Base-by-base conservation (phyloP, 1,284 basidiomycete species). In the Trichosporon ovoides region DNA sequence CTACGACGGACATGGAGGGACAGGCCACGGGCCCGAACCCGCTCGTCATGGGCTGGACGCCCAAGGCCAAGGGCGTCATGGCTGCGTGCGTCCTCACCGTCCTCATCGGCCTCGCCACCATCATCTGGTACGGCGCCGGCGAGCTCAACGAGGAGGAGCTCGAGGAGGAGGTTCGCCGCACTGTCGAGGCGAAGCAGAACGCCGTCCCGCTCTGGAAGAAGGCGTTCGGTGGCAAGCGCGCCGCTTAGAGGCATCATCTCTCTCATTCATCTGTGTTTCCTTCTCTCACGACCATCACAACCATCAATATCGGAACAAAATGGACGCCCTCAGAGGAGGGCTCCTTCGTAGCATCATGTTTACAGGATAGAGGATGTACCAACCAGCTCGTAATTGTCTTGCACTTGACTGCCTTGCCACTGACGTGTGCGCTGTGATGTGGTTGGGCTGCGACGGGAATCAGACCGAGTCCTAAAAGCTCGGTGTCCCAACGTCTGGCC, bases 21-120 rank as follows among this genome's bases (percentile, higher is more conserved):
- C 83, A 68, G 86, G 83, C 66, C 85, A 88, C 14, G 84, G 85
- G 66, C 83, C 85, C 62, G 83, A 90, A 61, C 87, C 83, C 55
- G 84, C 79, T 78, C 51, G 66, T 69, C 54, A 74, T 74, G 66
- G 67, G 89, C n/a, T 94, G 90, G 90, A 84, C 83, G 57, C 76
- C 85, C 24, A 85, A 82, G 74, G 91, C 88, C 28, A 88, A 91
- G 61, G 84, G 85, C 31, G 92, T 93, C 20, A 85, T 98, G 81
- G 82, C 85, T 1, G 92, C 88, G 52, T 92, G 90, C 70, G 85
- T 93, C 55, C 76, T 95, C 59, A 85, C 88, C 1, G 91, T 89
- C 1, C 79, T 90, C 24, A 66, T 94, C 51, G 93, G 94, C 1
- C 87, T 94, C 83, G 71, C 79, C 3, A 83, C 84, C 0, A 88